Evolutionary conservation across 148 eudicot species (phyloP), one percentile per base, ranked within the genome.

Genomic region (Simmondsia chinensis): DNA sequence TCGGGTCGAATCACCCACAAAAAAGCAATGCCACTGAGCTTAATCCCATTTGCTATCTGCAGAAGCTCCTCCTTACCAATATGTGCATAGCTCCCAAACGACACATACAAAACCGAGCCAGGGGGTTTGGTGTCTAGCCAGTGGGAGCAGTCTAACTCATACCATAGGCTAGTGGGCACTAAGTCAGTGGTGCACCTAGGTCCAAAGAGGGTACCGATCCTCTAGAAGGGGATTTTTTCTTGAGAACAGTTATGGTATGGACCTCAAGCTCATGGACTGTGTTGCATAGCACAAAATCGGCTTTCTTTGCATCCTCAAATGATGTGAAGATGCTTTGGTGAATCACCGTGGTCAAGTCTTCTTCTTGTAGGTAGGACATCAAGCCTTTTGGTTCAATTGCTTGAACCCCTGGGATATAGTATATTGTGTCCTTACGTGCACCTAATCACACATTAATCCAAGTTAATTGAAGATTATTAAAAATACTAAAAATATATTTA

Each of bases 1-100:
- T n/a, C n/a, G n/a, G 68, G 66, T 14, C 82, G 60, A 9, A 76
- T 48, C 35, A 68, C 82, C 82, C 82, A 71, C 18, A 76, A 38
- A 47, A 76, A 76, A 14, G 48, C 48, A 18, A 58, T 44, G 9
- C 36, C 20, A 39, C 77, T 72, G 0, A 18, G 57, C 3, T 33
- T 22, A 1, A 76, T 60, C 9, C 82, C 82, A 18, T 41, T 13
- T 4, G 78, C 82, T 43, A 76, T 46, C 28, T 68, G 69, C 4
- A 21, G 31, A 1, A 71, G 41, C 0, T 50, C 72, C 0, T 19
- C 32, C 21, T 55, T 65, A 7, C 47, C 31, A 4, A 61, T 35
- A 53, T 71, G 75, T 4, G 72, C 77, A 30, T 67, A 68, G 53
- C 82, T 76, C 19, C 82, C 82, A n/a, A 76, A 76, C 1, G 82